These are phyloP conservation scores for Saksenaea oblongispora DNA, from an alignment of 371 early-diverging fungal species.

Conservation along the genomic window DNA sequence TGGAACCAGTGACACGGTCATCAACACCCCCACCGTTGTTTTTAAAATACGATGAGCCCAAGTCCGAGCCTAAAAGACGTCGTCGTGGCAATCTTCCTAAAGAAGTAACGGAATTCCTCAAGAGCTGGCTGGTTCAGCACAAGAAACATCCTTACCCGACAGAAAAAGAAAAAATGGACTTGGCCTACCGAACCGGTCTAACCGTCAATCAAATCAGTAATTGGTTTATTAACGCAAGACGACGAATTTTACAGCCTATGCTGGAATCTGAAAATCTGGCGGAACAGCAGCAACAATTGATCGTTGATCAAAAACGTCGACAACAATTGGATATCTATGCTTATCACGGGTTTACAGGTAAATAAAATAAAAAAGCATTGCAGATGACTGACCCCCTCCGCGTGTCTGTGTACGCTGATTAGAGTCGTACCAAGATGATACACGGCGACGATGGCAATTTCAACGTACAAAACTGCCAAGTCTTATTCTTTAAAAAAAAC, in stretches of 20 bases:
- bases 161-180: conserved; percentile 72
- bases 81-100: conserved; percentile 69
- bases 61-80: conserved; percentile 20
- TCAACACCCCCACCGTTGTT: conserved; percentile 1
- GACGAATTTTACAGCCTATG: conserved; percentile 64
- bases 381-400: too few species aligned
- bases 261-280: conserved; percentile 37
- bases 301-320: conserved; percentile 16
- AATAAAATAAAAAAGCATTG: background rate
- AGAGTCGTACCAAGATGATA: background rate
- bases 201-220: conserved; percentile 81
- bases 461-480: background rate
- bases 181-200: conserved; percentile 68
- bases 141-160: conserved; percentile 83
- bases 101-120: conserved; percentile 64
- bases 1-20: background rate
- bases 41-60: background rate
- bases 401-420: background rate
- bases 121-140: conserved; percentile 76
- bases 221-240: conserved; percentile 90
- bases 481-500: background rate
- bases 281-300: conserved; percentile 12
- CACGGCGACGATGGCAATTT: conserved; percentile 1
- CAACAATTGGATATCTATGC: conserved; percentile 27
- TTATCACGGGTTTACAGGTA: conserved; percentile 28